These are phyloP conservation scores for Plasmodium falciparum DNA, from an alignment of 169 alveolate species.

Conservation along the genomic window DNA sequence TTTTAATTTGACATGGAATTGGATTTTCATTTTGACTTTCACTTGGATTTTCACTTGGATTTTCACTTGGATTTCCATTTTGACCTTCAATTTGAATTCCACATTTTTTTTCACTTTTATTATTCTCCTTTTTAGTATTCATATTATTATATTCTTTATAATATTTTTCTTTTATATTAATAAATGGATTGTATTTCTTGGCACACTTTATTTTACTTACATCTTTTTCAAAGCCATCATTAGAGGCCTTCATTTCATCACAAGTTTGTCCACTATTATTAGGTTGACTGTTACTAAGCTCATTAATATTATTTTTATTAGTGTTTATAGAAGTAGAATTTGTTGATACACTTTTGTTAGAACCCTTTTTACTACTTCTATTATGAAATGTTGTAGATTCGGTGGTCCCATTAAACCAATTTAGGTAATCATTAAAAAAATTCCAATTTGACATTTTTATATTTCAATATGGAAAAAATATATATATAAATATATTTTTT, in stretches of 20 bases:
- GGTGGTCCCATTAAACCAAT: constrained; percentile 20
- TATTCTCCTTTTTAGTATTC: not conserved
- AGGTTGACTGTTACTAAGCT: no score
- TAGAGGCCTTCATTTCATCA: not conserved
- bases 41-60: not conserved
- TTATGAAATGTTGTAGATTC: not conserved
- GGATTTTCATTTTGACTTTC: not conserved
- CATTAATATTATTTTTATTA: no score
- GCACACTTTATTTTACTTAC: constrained; percentile 2
- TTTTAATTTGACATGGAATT: not conserved
- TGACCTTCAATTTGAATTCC: not conserved
- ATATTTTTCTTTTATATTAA: not conserved
- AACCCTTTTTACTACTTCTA: no score
- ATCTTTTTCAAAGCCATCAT: constrained; percentile 6
- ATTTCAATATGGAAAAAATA: not conserved
- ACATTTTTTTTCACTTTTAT: not conserved
- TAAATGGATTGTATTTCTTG: not conserved
- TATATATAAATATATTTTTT: constrained; percentile 2
- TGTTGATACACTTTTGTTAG: no score
- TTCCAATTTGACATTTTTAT: constrained; percentile 52
- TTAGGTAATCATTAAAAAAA: constrained; percentile 32
- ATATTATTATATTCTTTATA: not conserved
- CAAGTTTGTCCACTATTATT: not conserved
- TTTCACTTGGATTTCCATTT: not conserved
- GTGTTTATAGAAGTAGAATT: no score